Conservation (phyloP, 305 asterid species). For the Petunia hybrid region DNA sequence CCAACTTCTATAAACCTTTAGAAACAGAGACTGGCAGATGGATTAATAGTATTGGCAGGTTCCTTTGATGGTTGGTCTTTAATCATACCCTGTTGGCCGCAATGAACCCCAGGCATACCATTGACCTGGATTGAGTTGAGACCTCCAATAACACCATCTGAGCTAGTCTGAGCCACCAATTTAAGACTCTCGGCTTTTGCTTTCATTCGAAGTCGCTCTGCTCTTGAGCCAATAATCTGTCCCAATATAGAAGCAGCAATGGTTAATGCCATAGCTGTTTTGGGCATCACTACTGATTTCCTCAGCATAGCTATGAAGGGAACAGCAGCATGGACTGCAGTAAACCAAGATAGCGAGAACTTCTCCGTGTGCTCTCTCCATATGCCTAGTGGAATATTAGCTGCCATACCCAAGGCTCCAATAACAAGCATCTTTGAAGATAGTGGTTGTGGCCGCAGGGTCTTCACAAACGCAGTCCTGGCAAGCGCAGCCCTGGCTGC, state of each 20-base stretch:
- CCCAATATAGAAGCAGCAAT: conserved; percentile 79
- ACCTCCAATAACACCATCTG: conserved; percentile 33
- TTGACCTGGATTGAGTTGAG: conserved; percentile 26
- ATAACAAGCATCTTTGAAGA: conserved; percentile 73
- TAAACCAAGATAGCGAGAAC: conserved; percentile 76
- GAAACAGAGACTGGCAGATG: conserved; percentile 63
- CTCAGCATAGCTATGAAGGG: conserved; percentile 90
- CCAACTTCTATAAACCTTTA: conserved; percentile 35
- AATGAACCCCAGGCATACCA: conserved; percentile 38
- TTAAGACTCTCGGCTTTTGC: conserved; percentile 50
- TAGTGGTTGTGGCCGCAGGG: conserved; percentile 74
- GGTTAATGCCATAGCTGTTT: conserved; percentile 82
- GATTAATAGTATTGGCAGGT: conserved; percentile 44
- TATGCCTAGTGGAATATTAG: conserved; percentile 74
- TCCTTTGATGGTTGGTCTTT: conserved; percentile 51
- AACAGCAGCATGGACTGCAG: conserved; percentile 86
- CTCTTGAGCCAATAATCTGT: conserved; percentile 81
- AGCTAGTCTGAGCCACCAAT: conserved; percentile 32
- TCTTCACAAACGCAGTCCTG: conserved; percentile 71
- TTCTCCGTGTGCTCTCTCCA: conserved; percentile 84
- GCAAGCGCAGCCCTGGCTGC: conserved; percentile 93
- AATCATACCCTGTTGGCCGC: conserved; percentile 45
- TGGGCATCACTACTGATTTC: conserved; percentile 86
- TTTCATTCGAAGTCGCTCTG: conserved; percentile 70
- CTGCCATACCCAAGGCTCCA: conserved; percentile 73